These are phyloP conservation scores for Cercospora beticola DNA, from an alignment of 2,329 filamentous ascomycete species.

Conservation along the genomic window DNA sequence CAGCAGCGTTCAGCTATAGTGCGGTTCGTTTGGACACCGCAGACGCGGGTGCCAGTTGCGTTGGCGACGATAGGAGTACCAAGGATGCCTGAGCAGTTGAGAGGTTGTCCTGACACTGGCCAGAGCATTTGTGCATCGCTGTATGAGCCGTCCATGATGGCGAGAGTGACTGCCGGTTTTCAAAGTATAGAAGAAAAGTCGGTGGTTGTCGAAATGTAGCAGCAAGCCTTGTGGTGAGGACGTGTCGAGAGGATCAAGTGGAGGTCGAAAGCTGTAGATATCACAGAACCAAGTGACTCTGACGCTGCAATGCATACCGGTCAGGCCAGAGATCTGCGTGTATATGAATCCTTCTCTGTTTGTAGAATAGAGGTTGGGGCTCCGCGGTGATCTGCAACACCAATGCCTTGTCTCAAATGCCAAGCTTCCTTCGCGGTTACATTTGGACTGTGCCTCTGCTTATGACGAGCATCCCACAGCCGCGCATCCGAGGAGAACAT, in stretches of 20 bases:
- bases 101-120: neutral
- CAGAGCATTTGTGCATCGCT: neutral
- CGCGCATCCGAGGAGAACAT: neutral
- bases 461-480: neutral
- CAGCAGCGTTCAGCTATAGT: constrained; percentile 8
- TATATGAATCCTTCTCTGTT: neutral
- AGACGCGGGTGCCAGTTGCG: constrained; percentile 5
- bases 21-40: constrained; percentile 1
- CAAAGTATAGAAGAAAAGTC: neutral
- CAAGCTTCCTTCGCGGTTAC: constrained; percentile 9
- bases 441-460: neutral
- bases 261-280: neutral
- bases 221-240: neutral
- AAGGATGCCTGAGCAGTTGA: constrained; percentile 1
- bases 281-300: neutral
- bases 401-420: neutral
- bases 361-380: neutral
- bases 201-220: neutral
- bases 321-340: neutral
- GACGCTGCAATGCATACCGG: neutral
- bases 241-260: neutral
- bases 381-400: constrained; percentile 2
- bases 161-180: neutral
- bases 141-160: neutral
- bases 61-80: constrained; percentile 5